A percentile compares a stretch with the other conserved stretches of the same genome.
Conservation (phyloP, 352 stramenopile species). For the Globisporangium orthogonon region DNA sequence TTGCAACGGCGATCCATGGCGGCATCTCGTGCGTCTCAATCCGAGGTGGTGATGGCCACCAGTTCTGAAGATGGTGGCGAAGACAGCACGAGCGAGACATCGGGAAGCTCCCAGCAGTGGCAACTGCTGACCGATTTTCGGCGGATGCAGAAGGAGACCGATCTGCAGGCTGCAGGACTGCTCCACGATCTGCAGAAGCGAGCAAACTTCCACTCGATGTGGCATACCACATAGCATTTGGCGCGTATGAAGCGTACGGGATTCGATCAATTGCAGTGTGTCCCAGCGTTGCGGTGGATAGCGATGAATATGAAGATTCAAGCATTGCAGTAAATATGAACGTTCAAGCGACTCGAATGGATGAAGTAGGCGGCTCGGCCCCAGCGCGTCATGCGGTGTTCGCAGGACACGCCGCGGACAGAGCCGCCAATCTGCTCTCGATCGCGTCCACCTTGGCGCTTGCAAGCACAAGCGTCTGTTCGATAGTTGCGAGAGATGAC, state of each 20-base stretch:
- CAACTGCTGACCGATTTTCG: slow-evolving; percentile 27
- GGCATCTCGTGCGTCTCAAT: not conserved
- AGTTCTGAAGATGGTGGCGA: not conserved
- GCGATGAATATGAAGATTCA: not conserved
- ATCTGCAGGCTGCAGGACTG: slow-evolving; percentile 5
- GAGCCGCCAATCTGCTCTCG: slow-evolving; percentile 19
- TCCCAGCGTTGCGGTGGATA: not conserved
- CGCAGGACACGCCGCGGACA: slow-evolving; percentile 16
- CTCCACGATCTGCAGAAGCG: slow-evolving; percentile 27
- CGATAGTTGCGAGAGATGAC: slow-evolving; percentile 50
- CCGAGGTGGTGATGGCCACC: not conserved
- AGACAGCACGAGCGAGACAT: slow-evolving; percentile 1
- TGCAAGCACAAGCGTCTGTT: slow-evolving; percentile 37
- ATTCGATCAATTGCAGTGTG: not conserved
- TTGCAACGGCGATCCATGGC: slow-evolving; percentile 12
- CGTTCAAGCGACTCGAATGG: slow-evolving; percentile 1
- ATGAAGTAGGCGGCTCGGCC: not conserved
- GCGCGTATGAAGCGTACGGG: not conserved
- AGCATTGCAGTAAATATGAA: slow-evolving; percentile 8
- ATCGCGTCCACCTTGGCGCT: slow-evolving; percentile 30
- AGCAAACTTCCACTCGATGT: slow-evolving; percentile 42
- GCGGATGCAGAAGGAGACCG: slow-evolving; percentile 18
- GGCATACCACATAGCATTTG: slow-evolving; percentile 11
- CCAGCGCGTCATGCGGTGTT: slow-evolving; percentile 4
- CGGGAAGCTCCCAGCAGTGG: slow-evolving; percentile 9